These are phyloP conservation scores for Arctostaphylos glauca DNA, from an alignment of 148 eudicot genomes.

Conservation along the genomic window DNA sequence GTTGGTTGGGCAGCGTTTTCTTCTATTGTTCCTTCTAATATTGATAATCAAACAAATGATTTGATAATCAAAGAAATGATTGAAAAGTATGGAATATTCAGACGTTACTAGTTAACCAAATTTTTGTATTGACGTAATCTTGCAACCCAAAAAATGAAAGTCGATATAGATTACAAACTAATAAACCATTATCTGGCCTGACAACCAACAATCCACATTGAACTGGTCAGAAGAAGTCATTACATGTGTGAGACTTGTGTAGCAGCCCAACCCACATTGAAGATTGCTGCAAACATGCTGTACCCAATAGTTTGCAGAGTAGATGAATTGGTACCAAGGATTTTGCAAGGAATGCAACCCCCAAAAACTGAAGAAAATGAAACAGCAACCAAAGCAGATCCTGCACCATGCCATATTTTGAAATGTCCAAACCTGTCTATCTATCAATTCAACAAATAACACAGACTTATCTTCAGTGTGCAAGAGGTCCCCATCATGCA, in stretches of 20 bases:
- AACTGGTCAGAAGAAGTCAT: conserved; percentile 23
- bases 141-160: neutral
- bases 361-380: conserved; percentile 99
- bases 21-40: too few species aligned
- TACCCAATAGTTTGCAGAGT: conserved; percentile 74
- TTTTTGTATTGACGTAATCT: neutral
- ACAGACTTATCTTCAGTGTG: neutral
- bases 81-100: neutral
- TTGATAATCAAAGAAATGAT: neutral
- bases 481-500: conserved; percentile 4
- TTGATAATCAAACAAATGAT: too few species aligned
- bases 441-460: conserved; percentile 39
- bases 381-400: conserved; percentile 79
- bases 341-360: conserved; percentile 80
- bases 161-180: neutral
- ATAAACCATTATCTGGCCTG: neutral
- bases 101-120: neutral
- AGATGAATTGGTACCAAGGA: conserved; percentile 63
- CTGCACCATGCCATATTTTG: conserved; percentile 94
- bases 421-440: conserved; percentile 92
- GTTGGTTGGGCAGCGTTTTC: too few species aligned
- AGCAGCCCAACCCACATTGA: conserved; percentile 94
- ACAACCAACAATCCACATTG: neutral
- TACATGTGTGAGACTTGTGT: conserved; percentile 98
- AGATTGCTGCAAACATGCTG: conserved; percentile 81